Percentiles rank a stretch among this genome's conserved stretches.
Evolutionary conservation across 306 rosid genomes (phyloP).

Genomic region (Prunus davidiana): DNA sequence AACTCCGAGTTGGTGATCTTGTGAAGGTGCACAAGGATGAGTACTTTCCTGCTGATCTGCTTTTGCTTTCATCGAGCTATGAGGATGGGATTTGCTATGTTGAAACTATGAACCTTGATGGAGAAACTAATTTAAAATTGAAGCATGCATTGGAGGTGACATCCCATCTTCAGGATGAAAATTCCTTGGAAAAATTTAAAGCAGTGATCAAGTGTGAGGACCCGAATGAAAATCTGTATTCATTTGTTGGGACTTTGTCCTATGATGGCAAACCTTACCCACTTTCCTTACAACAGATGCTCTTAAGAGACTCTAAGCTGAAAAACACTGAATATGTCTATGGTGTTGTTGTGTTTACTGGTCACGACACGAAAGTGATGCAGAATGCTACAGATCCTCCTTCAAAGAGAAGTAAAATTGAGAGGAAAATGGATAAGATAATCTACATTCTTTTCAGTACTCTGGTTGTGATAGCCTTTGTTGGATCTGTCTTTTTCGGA

Average conservation of each 20-base stretch:
- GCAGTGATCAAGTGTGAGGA: slow-evolving; percentile 80
- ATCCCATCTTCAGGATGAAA: slow-evolving; percentile 46
- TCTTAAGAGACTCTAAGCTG: slow-evolving; percentile 85
- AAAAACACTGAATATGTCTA: slow-evolving; percentile 71
- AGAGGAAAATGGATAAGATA: slow-evolving; percentile 83
- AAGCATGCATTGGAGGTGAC: slow-evolving; percentile 72
- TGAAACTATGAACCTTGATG: slow-evolving; percentile 93
- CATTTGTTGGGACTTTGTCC: slow-evolving; percentile 63
- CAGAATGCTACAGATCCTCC: slow-evolving; percentile 83
- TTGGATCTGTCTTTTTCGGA: slow-evolving; percentile 66
- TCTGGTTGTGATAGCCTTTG: slow-evolving; percentile 62
- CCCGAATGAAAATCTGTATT: slow-evolving; percentile 83
- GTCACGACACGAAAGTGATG: slow-evolving; percentile 91
- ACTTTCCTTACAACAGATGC: slow-evolving; percentile 74
- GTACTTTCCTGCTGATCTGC: slow-evolving; percentile 86
- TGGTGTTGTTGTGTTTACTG: slow-evolving; percentile 78
- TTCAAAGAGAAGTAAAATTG: slow-evolving; percentile 87
- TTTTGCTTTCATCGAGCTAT: slow-evolving; percentile 71
- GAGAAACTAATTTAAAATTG: slow-evolving; percentile 87
- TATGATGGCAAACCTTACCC: slow-evolving; percentile 42
- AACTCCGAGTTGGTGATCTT: slow-evolving; percentile 79
- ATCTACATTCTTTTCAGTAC: slow-evolving; percentile 73
- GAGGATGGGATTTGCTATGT: slow-evolving; percentile 88
- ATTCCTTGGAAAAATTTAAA: slow-evolving; percentile 44
- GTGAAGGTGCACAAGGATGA: slow-evolving; percentile 74